A percentile compares a stretch with the other conserved stretches of the same genome.
phyloP scores from a whole-genome alignment of 805 yeast genomes.

The Lipomyces sp. region DNA sequence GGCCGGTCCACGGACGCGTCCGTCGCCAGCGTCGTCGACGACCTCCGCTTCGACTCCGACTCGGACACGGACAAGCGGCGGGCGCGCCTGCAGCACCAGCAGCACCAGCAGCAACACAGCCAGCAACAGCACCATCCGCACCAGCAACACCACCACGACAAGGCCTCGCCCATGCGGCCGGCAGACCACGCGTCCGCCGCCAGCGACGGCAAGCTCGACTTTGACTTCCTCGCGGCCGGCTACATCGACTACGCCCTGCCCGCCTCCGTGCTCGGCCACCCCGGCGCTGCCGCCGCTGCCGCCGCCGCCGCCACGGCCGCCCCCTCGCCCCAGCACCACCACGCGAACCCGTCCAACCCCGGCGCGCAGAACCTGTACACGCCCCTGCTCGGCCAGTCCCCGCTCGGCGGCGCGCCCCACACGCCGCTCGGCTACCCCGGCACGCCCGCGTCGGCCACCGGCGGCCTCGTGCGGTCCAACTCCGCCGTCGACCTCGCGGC shows the following conservation, averaged over 20 bases:
- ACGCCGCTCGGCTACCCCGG: neutral
- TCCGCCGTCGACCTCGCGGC: neutral
- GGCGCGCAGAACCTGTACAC: constrained; percentile 7
- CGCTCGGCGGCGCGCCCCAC: neutral
- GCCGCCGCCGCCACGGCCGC: neutral
- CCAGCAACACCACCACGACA: neutral
- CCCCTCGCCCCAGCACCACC: too few species aligned
- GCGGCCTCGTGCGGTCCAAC: constrained; percentile 31
- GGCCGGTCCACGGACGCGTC: constrained; percentile 45
- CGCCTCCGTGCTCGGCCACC: neutral
- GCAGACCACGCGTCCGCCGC: constrained; percentile 4
- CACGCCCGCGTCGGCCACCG: constrained; percentile 1
- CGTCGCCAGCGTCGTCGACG: constrained; percentile 39
- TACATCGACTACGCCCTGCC: constrained; percentile 16
- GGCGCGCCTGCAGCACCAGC: neutral
- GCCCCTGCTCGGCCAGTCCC: constrained; percentile 5
- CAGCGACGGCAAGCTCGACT: constrained; percentile 3
- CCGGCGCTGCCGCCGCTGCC: constrained; percentile 2
- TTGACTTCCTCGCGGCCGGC: constrained; percentile 19
- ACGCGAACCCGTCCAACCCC: constrained; percentile 4
- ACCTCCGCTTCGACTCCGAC: constrained; percentile 1
- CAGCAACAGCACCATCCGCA: constrained; percentile 1
- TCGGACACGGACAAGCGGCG: constrained; percentile 3
- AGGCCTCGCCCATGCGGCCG: neutral
- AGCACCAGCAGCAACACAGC: neutral